These are phyloP conservation scores for Avena eriantha DNA, from an alignment of 176 grass and related monocot genomes.

Conservation along the genomic window DNA sequence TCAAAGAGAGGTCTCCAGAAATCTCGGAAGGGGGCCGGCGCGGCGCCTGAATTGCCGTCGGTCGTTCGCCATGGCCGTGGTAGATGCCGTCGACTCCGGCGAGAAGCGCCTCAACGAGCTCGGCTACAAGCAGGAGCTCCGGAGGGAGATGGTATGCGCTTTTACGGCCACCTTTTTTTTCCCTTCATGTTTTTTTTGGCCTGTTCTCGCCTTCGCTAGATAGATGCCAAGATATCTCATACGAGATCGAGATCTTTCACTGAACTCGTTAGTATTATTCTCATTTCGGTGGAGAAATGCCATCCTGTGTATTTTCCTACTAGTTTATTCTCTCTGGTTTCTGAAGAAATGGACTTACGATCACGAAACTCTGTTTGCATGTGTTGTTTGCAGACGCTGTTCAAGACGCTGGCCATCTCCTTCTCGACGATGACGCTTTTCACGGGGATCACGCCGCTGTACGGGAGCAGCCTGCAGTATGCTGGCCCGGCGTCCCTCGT, in stretches of 20 bases:
- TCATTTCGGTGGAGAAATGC: not conserved
- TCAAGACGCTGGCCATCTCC: conserved; percentile 99
- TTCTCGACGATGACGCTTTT: conserved; percentile 99
- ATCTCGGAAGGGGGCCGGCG: not conserved
- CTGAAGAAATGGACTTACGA: not conserved
- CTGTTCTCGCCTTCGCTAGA: conserved; percentile 14
- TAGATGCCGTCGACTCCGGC: conserved; percentile 71
- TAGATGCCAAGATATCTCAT: not conserved
- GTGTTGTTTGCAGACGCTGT: conserved; percentile 67
- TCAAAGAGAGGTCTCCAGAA: not conserved
- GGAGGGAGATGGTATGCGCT: conserved; percentile 80
- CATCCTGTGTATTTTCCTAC: not conserved
- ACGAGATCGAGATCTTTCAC: conserved; percentile 6
- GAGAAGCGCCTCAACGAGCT: conserved; percentile 99
- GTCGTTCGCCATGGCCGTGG: conserved; percentile 57
- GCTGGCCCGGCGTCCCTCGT: conserved; percentile 85
- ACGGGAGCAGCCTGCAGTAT: conserved; percentile 87
- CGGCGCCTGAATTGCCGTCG: not conserved
- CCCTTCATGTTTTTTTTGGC: not conserved
- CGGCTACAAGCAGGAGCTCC: conserved; percentile 99
- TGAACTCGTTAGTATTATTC: not conserved
- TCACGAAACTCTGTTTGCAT: not conserved
- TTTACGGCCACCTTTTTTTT: not conserved
- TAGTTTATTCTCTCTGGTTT: not conserved
- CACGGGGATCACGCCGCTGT: conserved; percentile 99